A percentile compares a stretch with the other conserved stretches of the same genome.
Evolutionary conservation across 2,329 filamentous ascomycete species (phyloP).

Genomic region (Curvularia sp.): DNA sequence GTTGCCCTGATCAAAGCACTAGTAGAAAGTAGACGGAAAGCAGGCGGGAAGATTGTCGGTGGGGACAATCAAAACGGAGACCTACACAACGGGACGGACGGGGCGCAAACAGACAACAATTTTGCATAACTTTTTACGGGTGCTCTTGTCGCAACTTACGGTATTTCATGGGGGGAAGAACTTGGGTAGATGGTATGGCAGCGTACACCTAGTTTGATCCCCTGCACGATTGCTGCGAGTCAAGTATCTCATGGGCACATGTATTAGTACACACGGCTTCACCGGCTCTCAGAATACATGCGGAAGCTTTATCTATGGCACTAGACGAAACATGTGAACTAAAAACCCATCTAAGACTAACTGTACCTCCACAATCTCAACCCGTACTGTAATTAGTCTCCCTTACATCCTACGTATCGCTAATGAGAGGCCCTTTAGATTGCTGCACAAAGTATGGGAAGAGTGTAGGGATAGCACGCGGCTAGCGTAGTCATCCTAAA

Average conservation of each 20-base stretch:
- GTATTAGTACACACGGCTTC: background rate
- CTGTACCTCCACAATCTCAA: too few relatives aligned
- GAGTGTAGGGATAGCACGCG: background rate
- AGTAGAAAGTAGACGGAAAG: slow-evolving; percentile 38
- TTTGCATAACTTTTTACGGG: slow-evolving; percentile 10
- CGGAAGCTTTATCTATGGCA: too few relatives aligned
- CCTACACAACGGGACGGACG: background rate
- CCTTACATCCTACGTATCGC: background rate
- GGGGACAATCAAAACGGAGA: background rate
- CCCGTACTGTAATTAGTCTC: too few relatives aligned
- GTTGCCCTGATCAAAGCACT: slow-evolving; percentile 47
- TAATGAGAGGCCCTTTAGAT: background rate
- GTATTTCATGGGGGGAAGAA: background rate
- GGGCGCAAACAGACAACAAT: slow-evolving; percentile 19
- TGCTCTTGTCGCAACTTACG: background rate
- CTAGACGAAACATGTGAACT: too few relatives aligned
- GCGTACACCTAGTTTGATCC: too few relatives aligned
- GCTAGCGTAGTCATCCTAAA: too few relatives aligned
- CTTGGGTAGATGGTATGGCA: background rate
- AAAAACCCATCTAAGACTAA: too few relatives aligned
- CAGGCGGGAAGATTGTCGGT: slow-evolving; percentile 24
- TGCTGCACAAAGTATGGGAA: background rate
- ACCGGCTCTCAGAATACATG: too few relatives aligned
- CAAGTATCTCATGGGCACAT: background rate
- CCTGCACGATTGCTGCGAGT: background rate